Conservation (phyloP, 208 protist genomes). For the Wallacemonas collosoma region DNA sequence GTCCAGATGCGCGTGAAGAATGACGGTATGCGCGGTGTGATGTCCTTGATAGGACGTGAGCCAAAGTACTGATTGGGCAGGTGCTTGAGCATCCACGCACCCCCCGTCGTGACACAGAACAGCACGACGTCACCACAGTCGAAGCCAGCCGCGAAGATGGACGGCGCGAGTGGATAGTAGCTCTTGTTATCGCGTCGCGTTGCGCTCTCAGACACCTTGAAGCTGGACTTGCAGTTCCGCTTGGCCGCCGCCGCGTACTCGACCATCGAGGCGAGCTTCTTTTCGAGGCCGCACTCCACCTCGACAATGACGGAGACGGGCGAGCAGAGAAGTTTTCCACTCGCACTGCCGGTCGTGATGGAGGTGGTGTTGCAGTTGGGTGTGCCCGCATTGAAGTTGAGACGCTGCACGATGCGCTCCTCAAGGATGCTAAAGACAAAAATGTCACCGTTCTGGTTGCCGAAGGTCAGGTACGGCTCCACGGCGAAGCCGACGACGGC, state of each 20-base stretch:
- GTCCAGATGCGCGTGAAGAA: slow-evolving; percentile 77
- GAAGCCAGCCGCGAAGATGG: slow-evolving; percentile 81
- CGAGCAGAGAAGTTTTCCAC: slow-evolving; percentile 52
- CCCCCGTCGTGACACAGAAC: slow-evolving; percentile 47
- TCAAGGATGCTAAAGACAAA: slow-evolving; percentile 75
- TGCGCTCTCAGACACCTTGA: slow-evolving; percentile 26
- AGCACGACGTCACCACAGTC: slow-evolving; percentile 78
- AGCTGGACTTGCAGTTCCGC: slow-evolving; percentile 27
- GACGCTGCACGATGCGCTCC: slow-evolving; percentile 63
- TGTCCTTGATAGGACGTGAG: slow-evolving; percentile 45
- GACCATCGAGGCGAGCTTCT: slow-evolving; percentile 45
- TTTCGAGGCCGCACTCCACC: slow-evolving; percentile 74
- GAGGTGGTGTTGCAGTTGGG: slow-evolving; percentile 19
- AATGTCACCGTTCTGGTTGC: slow-evolving; percentile 84
- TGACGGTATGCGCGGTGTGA: slow-evolving; percentile 53
- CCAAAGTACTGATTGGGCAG: slow-evolving; percentile 47
- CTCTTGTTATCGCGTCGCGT: slow-evolving; percentile 19
- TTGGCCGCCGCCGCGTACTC: slow-evolving; percentile 51
- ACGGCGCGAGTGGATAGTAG: slow-evolving; percentile 49
- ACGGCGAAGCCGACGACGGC: slow-evolving; percentile 72
- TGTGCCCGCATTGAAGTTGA: slow-evolving; percentile 62
- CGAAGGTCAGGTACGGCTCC: slow-evolving; percentile 83
- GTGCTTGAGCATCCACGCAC: slow-evolving; percentile 66
- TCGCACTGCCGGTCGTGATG: slow-evolving; percentile 20
- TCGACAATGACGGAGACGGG: slow-evolving; percentile 77